A percentile compares a stretch with the other conserved stretches of the same genome.
These are phyloP conservation scores for Puya raimondii DNA, from an alignment of 176 grass and related monocot genomes.

Conservation along the genomic window DNA sequence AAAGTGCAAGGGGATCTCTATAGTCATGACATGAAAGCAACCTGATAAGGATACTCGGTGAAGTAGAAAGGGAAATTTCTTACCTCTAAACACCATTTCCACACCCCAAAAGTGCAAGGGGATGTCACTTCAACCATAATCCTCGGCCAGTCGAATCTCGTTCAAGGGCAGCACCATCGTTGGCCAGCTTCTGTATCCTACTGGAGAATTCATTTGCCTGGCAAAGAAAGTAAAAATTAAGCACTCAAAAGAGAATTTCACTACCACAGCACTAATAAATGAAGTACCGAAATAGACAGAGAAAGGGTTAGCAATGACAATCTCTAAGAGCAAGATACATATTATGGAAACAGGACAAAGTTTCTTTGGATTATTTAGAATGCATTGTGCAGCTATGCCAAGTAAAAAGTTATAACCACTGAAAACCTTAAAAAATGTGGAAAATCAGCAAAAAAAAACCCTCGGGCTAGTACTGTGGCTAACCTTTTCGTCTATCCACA, in stretches of 20 bases:
- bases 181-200: conserved; percentile 83
- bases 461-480: not conserved
- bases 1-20: too few species aligned
- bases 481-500: conserved; percentile 99
- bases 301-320: conserved; percentile 15
- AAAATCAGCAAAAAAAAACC: not conserved
- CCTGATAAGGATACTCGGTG: too few species aligned
- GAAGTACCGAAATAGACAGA: not conserved
- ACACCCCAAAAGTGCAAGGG: too few species aligned
- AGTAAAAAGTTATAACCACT: not conserved
- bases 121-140: conserved; percentile 59
- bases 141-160: conserved; percentile 45
- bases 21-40: too few species aligned
- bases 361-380: too few species aligned
- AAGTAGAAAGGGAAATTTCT: too few species aligned
- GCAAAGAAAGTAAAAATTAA: conserved; percentile 1
- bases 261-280: not conserved
- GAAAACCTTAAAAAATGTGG: not conserved
- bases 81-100: too few species aligned
- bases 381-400: not conserved
- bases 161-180: conserved; percentile 42
- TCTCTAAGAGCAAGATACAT: conserved; percentile 16
- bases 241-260: not conserved
- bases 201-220: conserved; percentile 89
- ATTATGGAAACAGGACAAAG: not conserved